These are phyloP conservation scores for Peronospora destructor DNA, from an alignment of 352 stramenopile genomes.

Conservation along the genomic window DNA sequence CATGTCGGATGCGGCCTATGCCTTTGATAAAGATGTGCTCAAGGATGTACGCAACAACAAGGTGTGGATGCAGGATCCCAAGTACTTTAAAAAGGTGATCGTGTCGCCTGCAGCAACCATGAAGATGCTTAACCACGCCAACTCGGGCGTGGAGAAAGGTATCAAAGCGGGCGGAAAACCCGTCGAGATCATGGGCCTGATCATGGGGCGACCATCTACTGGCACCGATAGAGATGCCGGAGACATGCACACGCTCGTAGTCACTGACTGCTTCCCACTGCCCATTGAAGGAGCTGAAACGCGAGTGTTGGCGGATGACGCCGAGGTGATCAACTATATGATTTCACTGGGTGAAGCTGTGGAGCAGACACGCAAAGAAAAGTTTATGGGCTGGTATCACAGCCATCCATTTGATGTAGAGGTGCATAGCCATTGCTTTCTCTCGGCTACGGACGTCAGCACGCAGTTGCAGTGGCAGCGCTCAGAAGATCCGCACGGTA, in stretches of 20 bases:
- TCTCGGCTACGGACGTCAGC: slow-evolving; percentile 94
- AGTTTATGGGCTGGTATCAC: slow-evolving; percentile 99
- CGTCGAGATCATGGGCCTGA: slow-evolving; percentile 98
- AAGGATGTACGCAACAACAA: slow-evolving; percentile 84
- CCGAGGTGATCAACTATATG: slow-evolving; percentile 99
- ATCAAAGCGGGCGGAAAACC: slow-evolving; percentile 93
- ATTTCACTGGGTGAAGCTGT: slow-evolving; percentile 94
- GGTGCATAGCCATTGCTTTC: slow-evolving; percentile 95
- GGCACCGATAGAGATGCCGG: slow-evolving; percentile 80
- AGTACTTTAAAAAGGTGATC: slow-evolving; percentile 95
- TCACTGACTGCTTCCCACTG: slow-evolving; percentile 97
- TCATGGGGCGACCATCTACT: slow-evolving; percentile 89
- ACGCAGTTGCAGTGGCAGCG: slow-evolving; percentile 98
- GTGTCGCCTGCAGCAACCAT: slow-evolving; percentile 90
- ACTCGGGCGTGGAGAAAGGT: slow-evolving; percentile 97
- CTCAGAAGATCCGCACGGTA: slow-evolving; percentile 91
- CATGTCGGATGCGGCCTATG: slow-evolving; percentile 63
- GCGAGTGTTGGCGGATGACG: slow-evolving; percentile 94
- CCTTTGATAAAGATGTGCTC: slow-evolving; percentile 78
- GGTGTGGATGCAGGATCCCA: slow-evolving; percentile 88
- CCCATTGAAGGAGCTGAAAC: slow-evolving; percentile 95
- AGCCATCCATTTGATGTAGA: slow-evolving; percentile 98
- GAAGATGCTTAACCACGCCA: slow-evolving; percentile 98
- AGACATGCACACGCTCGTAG: slow-evolving; percentile 89
- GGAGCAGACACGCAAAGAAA: slow-evolving; percentile 92